Conservation (phyloP, 2,329 filamentous ascomycete species). For the Fusarium denticulatum region DNA sequence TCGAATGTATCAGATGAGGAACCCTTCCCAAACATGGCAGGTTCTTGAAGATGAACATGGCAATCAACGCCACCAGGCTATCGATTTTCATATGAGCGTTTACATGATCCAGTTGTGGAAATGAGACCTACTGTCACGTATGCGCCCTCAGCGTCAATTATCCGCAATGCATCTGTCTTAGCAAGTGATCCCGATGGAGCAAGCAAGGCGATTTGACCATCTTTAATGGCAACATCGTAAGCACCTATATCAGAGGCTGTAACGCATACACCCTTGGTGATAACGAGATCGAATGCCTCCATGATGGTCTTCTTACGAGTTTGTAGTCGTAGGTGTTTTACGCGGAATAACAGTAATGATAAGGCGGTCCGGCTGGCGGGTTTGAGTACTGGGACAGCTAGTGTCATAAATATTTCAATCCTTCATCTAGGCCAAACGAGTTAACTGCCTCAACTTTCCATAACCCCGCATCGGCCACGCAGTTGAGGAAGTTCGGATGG, state of each 20-base stretch:
- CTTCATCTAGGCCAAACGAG: not conserved
- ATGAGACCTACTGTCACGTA: not conserved
- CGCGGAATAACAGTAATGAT: not conserved
- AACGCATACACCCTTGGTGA: not conserved
- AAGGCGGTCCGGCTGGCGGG: not conserved
- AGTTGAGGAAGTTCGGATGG: not conserved
- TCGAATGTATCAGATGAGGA: not conserved
- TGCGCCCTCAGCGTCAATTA: not conserved
- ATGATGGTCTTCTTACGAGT: not conserved
- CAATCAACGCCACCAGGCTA: not conserved
- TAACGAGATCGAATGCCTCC: not conserved
- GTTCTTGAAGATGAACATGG: not conserved
- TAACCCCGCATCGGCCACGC: not conserved
- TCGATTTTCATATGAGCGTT: not conserved
- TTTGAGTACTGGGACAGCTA: not conserved
- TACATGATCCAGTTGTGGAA: accelerated
- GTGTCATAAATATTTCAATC: no score
- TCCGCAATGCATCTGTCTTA: not conserved
- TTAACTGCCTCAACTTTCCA: not conserved
- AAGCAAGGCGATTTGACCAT: not conserved
- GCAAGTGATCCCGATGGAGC: not conserved
- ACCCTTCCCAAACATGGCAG: not conserved
- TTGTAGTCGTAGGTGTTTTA: not conserved
- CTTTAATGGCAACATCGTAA: not conserved
- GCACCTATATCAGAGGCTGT: not conserved